Base-by-base conservation (phyloP, 2,329 filamentous ascomycete genomes). In the Claviceps sp. region DNA sequence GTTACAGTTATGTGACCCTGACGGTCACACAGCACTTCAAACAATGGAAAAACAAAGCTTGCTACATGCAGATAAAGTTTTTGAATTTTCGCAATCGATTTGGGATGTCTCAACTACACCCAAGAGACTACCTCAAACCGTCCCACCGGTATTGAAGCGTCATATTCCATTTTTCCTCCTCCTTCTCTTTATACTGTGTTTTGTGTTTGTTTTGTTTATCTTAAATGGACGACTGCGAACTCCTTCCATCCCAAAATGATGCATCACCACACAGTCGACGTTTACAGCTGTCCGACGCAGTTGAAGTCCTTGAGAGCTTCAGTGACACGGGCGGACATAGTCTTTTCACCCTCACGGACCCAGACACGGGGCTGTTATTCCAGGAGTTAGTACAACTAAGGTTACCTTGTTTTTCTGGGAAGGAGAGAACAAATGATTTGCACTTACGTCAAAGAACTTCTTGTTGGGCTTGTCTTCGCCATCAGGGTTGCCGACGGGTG, bases 381-480 rank as follows among this genome's bases (percentile, higher is more conserved):
- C 4, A 16, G 20, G 20, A 40, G 37, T 51, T 37, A 48, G 37
- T 34, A 52, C 20, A 45, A 42, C 2, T 5, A 24, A 8, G 18
- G 4, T 18, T 18, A 18, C 18, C 18, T 18, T 46, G 24, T 20
- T 20, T n/a, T 34, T 46, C 26, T 37, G 16, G 7, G 13, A 37
- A 37, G 3, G 22, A 20, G 37, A 38, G 14, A 16, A 26, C 11
- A 8, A 7, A 26, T 6, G 9, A 13, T 34, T 38, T 42, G 62
- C 67, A 51, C 46, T 46, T 63, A 70, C 71, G 61, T 86, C 83
- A 63, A 86, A 89, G 76, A 76, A 84, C 76, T 96, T 97, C 87
- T 98, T 98, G 84, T 98, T 98, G 67, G 93, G 91, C 85, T 97
- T 97, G 76, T 95, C 88, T 20, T 82, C 84, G 55, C 91, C 90